A percentile compares a stretch with the other conserved stretches of the same genome.
Evolutionary conservation across 2,329 filamentous ascomycete genomes (phyloP).

Genomic region (Cordyceps fumosorosea): DNA sequence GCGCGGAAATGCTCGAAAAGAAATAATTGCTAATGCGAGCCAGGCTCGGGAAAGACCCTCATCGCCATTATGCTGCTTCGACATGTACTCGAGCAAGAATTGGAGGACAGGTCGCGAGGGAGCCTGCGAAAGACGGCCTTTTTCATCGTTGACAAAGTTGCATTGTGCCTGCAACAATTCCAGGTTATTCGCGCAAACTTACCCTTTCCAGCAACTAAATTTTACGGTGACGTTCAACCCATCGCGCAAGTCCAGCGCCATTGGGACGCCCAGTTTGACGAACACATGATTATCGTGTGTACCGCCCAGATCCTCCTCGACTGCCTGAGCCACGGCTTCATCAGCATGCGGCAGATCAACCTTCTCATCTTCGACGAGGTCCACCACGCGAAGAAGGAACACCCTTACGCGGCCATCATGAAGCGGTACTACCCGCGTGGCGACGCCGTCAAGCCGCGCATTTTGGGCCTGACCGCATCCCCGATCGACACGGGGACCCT

Average conservation of each 20-base stretch:
- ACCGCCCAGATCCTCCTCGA: conserved; percentile 82
- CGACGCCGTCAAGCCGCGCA: conserved; percentile 49
- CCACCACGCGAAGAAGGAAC: conserved; percentile 91
- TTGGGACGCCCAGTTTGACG: conserved; percentile 45
- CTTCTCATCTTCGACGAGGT: conserved; percentile 93
- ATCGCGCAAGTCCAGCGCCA: conserved; percentile 34
- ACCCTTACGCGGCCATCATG: conserved; percentile 84
- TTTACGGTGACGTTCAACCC: conserved; percentile 64
- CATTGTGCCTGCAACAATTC: conserved; percentile 84
- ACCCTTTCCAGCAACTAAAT: conserved; percentile 63
- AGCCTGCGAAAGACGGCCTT: conserved; percentile 64
- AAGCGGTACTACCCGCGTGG: conserved; percentile 70
- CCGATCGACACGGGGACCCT: conserved; percentile 72
- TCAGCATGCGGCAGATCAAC: conserved; percentile 77
- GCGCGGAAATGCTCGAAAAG: neutral
- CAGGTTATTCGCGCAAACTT: conserved; percentile 77
- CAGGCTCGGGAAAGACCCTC: conserved; percentile 89
- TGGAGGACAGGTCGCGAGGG: conserved; percentile 59
- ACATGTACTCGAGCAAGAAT: conserved; percentile 68
- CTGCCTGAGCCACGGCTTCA: conserved; percentile 70
- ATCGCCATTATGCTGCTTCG: conserved; percentile 83
- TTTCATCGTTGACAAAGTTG: conserved; percentile 86
- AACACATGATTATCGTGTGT: conserved; percentile 82
- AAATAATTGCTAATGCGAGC: conserved; percentile 6
- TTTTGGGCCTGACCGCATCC: conserved; percentile 96